A percentile compares a stretch with the other conserved stretches of the same genome.
Conservation (phyloP, 139 green algal species). For the Yamagishiella unicocca region DNA sequence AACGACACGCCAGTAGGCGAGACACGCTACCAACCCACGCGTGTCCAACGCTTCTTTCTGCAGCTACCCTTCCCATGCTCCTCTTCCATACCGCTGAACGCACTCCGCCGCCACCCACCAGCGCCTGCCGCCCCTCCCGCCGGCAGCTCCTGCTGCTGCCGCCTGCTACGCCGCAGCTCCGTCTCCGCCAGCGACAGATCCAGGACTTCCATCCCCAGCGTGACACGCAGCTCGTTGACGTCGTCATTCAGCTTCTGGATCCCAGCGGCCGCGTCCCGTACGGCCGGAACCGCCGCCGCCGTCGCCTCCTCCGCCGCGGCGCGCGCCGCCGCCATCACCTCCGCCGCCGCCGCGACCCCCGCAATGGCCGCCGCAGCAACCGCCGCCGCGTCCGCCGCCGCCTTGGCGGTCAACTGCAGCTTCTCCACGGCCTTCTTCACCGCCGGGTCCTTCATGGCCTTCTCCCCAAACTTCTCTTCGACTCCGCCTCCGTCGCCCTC, state of each 20-base stretch:
- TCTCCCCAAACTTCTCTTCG: not conserved
- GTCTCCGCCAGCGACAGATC: not conserved
- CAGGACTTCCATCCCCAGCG: conserved; percentile 9
- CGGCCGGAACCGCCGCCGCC: not conserved
- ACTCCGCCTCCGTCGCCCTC: not conserved
- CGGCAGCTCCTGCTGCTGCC: not conserved
- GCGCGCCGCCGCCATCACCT: not conserved
- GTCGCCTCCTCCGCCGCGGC: not conserved
- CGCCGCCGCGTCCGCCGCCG: not conserved
- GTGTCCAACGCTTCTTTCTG: too few species aligned
- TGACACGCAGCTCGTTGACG: not conserved
- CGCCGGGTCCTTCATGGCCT: too few species aligned
- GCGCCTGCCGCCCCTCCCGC: not conserved
- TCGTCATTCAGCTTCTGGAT: not conserved
- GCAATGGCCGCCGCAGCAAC: not conserved
- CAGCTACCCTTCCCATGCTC: too few species aligned
- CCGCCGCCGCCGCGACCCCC: not conserved
- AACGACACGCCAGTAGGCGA: too few species aligned
- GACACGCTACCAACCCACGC: too few species aligned
- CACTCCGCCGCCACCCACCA: not conserved
- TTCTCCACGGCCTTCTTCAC: not conserved
- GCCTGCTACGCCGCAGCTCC: conserved; percentile 3
- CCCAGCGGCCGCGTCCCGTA: not conserved
- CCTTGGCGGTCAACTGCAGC: not conserved
- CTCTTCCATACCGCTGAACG: too few species aligned